phyloP scores from a whole-genome alignment of 2,329 filamentous ascomycete genomes.

The Clonostachys chloroleuca region DNA sequence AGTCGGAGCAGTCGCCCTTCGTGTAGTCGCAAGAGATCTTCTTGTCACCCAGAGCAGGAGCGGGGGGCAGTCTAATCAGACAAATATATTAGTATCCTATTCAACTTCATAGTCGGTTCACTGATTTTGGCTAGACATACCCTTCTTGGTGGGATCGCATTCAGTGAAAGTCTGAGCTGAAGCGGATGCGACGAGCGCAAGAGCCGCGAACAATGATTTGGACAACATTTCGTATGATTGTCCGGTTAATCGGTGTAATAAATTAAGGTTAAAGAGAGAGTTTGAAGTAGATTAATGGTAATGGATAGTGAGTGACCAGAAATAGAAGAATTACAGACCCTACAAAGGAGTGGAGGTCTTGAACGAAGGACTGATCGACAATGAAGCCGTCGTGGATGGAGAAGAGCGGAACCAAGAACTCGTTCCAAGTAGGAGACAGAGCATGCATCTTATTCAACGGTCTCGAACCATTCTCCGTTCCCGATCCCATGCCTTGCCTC shows the following conservation, averaged over 20 bases:
- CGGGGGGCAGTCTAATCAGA: slow-evolving; percentile 57
- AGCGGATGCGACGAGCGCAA: not conserved
- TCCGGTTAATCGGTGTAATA: not conserved
- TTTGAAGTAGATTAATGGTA: too few species aligned
- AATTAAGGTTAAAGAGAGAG: not conserved
- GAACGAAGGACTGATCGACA: too few species aligned
- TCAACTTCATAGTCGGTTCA: not conserved
- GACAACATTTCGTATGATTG: not conserved
- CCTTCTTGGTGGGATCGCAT: not conserved
- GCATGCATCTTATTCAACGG: too few species aligned
- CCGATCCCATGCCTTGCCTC: too few species aligned
- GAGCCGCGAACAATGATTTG: not conserved
- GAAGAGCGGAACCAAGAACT: too few species aligned
- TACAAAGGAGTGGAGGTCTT: too few species aligned
- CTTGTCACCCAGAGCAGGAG: slow-evolving; percentile 69
- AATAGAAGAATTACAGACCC: too few species aligned
- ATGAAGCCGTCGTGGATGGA: too few species aligned
- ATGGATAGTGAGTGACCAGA: too few species aligned
- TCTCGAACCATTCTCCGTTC: too few species aligned
- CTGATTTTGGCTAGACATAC: not conserved
- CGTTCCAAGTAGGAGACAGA: too few species aligned
- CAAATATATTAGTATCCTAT: not conserved
- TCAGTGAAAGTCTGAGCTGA: not conserved
- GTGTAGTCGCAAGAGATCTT: slow-evolving; percentile 67
- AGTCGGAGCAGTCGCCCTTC: slow-evolving; percentile 59